phyloP scores from a whole-genome alignment of 805 yeast species.

The Kodamaea fukazawae region DNA sequence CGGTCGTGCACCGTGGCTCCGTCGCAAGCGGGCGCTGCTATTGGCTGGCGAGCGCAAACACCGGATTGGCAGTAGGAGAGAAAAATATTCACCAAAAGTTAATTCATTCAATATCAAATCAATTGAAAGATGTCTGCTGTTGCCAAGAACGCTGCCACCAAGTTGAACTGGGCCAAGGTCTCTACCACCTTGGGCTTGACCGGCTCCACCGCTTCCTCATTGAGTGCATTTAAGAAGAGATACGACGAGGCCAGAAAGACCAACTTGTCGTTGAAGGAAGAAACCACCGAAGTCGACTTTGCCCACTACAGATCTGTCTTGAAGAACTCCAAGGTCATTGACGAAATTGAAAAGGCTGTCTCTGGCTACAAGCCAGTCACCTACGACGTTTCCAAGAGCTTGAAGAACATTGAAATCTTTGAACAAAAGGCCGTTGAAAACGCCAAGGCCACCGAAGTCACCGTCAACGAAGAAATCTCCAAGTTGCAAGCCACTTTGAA shows the following conservation, averaged over 20 bases:
- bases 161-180: constrained; percentile 94
- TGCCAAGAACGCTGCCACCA: constrained; percentile 67
- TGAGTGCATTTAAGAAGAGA: constrained; percentile 95
- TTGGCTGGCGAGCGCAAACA: constrained; percentile 4
- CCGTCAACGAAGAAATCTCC: constrained; percentile 81
- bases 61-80: background rate
- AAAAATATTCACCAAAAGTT: constrained; percentile 8
- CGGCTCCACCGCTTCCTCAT: constrained; percentile 85
- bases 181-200: constrained; percentile 85
- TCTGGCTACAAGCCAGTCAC: constrained; percentile 76
- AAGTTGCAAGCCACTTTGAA: constrained; percentile 84
- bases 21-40: constrained; percentile 1
- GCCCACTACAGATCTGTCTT: constrained; percentile 72
- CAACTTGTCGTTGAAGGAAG: constrained; percentile 65
- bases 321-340: constrained; percentile 77
- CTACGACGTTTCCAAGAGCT: constrained; percentile 82
- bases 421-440: constrained; percentile 94
- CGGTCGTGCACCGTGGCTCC: constrained; percentile 2
- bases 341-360: constrained; percentile 77
- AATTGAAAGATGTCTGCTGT: constrained; percentile 33
- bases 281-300: constrained; percentile 79
- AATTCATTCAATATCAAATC: constrained; percentile 1
- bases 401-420: constrained; percentile 88
- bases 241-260: constrained; percentile 94
- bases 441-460: constrained; percentile 88